Percentiles rank a stretch among this genome's conserved stretches.
phyloP scores from a whole-genome alignment of 202 grass and related monocot species.

The Cymbopogon flexuosus region DNA sequence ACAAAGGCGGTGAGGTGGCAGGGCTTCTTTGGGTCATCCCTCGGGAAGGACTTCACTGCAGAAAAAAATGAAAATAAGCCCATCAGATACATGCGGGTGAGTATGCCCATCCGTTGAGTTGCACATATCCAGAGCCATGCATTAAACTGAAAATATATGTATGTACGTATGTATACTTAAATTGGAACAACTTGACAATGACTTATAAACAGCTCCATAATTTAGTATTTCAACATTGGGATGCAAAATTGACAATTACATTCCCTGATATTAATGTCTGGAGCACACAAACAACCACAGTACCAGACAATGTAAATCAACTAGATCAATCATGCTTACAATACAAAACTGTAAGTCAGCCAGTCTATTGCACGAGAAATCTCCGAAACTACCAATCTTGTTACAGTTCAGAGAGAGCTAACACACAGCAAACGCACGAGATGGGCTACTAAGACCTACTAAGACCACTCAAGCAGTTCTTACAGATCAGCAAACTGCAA shows the following conservation, averaged over 20 bases:
- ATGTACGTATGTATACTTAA: not conserved
- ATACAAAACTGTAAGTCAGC: not conserved
- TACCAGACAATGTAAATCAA: too few relatives aligned
- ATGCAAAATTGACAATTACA: too few relatives aligned
- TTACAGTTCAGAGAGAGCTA: not conserved
- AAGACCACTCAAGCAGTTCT: not conserved
- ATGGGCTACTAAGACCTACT: not conserved
- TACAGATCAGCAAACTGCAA: not conserved
- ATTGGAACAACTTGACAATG: not conserved
- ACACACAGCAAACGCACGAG: not conserved
- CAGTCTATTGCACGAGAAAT: not conserved
- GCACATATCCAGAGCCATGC: not conserved
- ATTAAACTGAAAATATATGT: not conserved
- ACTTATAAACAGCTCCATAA: not conserved
- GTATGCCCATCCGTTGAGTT: not conserved
- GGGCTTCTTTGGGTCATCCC: slow-evolving; percentile 53
- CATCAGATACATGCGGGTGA: not conserved
- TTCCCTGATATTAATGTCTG: too few relatives aligned
- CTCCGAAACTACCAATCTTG: not conserved
- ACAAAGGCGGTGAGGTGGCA: slow-evolving; percentile 86
- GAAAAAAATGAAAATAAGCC: not conserved
- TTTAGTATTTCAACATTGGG: not conserved
- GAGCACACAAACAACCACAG: too few relatives aligned
- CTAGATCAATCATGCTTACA: too few relatives aligned
- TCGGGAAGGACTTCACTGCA: slow-evolving; percentile 68